Evolutionary conservation across 805 yeast genomes (phyloP), one percentile per base, ranked within the genome.

Genomic region (Geotrichum ghanense): DNA sequence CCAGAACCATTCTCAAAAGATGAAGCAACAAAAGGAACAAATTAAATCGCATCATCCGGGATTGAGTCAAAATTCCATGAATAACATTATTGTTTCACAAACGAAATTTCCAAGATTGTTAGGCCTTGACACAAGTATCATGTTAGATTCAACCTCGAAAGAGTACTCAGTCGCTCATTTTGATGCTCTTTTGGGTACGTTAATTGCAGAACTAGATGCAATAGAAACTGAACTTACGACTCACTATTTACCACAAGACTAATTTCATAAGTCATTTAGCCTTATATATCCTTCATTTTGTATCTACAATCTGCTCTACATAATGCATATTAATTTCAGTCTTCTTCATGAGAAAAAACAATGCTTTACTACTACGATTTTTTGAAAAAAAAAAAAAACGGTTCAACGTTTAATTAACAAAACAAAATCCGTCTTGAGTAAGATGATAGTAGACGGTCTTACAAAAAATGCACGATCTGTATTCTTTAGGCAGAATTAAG

Each of bases 111-210:
- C 64, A 3, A 51, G 52, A 4, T 50, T 61, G 41, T 70, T 71
- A 5, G 51, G 48, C 19, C 45, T 69, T 14, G 66, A 68, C 51
- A 40, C 63, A 48, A 49, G 55, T 24, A 56, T 66, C 44, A 51
- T 69, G 50, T 51, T 65, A 42, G 72, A 69, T 50, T 55, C 62
- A 31, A 61, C 70, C 5, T 66, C 70, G 2, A 54, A 58, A 41
- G 54, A 54, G 3, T 56, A 55, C 12, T 57, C 66, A 5, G 51
- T 59, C 17, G 53, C 53, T 12, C 68, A 67, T 44, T 53, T 69
- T 35, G 57, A 55, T 21, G 49, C 49, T 25, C 53, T 69, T 37
- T 52, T 68, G 19, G 53, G 47, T 12, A 54, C 61, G 6, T 61
- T 63, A 47, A 57, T 58, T 26, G 48, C 24, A 10, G 60, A 57